Conservation (phyloP, 75 land plant species). For the Sequoia sempervirens region DNA sequence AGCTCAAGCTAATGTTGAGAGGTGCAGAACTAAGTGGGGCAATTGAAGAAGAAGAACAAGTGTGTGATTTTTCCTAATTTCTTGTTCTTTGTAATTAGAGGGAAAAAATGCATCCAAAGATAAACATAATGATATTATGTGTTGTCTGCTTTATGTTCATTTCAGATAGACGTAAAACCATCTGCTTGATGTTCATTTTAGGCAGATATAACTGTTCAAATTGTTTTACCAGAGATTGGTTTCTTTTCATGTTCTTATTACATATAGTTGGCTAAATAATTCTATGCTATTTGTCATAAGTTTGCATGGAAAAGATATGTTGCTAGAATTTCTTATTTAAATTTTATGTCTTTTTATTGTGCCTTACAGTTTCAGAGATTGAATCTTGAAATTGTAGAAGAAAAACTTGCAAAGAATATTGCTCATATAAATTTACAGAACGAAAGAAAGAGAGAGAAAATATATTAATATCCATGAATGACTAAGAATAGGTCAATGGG, state of each 20-base stretch:
- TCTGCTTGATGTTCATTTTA: neutral
- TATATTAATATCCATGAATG: too few relatives aligned
- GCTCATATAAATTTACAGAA: neutral
- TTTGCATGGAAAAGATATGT: neutral
- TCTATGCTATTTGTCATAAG: neutral
- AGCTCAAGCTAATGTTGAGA: conserved; percentile 88
- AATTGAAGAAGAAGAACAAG: conserved; percentile 98
- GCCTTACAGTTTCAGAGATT: neutral
- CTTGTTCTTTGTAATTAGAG: neutral
- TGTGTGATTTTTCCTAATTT: conserved; percentile 10
- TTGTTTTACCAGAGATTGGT: neutral
- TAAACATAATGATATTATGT: neutral
- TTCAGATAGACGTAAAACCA: neutral
- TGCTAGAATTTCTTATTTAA: neutral
- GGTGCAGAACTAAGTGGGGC: conserved; percentile 97
- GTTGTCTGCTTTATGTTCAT: neutral
- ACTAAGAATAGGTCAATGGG: too few relatives aligned
- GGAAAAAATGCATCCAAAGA: conserved; percentile 7
- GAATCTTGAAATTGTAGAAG: neutral
- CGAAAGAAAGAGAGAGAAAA: too few relatives aligned
- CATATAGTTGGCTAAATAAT: neutral
- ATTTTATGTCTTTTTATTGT: neutral
- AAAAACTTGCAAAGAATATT: neutral
- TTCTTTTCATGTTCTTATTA: neutral
- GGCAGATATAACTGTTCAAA: neutral